Percentiles rank a stretch among this genome's conserved stretches.
Conservation (phyloP, 2,329 filamentous ascomycete species). For the Tolypocladium endophyticum region DNA sequence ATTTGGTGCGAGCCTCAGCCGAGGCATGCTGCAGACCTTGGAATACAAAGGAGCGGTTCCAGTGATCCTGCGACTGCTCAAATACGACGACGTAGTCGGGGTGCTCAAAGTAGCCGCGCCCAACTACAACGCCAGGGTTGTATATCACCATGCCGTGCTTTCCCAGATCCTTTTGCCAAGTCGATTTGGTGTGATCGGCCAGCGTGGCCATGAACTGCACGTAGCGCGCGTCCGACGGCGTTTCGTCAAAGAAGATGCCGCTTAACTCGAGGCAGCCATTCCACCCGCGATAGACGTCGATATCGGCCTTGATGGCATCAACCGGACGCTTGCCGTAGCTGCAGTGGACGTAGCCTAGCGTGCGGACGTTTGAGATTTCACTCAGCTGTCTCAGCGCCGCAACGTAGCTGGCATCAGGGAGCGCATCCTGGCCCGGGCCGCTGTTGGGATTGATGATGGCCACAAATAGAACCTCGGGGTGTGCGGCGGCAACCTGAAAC, state of each 20-base stretch:
- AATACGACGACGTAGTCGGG: slow-evolving; percentile 35
- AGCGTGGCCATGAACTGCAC: slow-evolving; percentile 13
- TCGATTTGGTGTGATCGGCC: slow-evolving; percentile 11
- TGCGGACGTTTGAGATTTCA: slow-evolving; percentile 12
- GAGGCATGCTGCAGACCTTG: neutral
- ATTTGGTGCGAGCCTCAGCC: slow-evolving; percentile 1
- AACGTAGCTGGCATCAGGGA: slow-evolving; percentile 18
- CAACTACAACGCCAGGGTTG: slow-evolving; percentile 33
- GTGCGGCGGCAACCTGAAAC: slow-evolving; percentile 8
- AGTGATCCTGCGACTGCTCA: slow-evolving; percentile 18
- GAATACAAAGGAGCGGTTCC: slow-evolving; percentile 1
- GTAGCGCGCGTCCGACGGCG: slow-evolving; percentile 17
- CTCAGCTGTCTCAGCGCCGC: slow-evolving; percentile 12
- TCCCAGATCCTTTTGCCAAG: slow-evolving; percentile 4
- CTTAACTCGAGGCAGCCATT: slow-evolving; percentile 25
- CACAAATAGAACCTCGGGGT: slow-evolving; percentile 15
- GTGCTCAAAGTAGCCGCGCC: slow-evolving; percentile 24
- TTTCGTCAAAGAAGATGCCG: slow-evolving; percentile 39
- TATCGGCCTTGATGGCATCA: slow-evolving; percentile 20
- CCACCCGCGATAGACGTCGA: slow-evolving; percentile 34
- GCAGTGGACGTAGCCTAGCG: slow-evolving; percentile 20
- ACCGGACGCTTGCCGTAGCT: slow-evolving; percentile 14
- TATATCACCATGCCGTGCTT: slow-evolving; percentile 20
- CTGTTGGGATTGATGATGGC: slow-evolving; percentile 20
- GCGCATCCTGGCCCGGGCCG: slow-evolving; percentile 14